Conservation (phyloP, 2,329 filamentous ascomycete species). For the Pseudovirgaria hyperparasitica region DNA sequence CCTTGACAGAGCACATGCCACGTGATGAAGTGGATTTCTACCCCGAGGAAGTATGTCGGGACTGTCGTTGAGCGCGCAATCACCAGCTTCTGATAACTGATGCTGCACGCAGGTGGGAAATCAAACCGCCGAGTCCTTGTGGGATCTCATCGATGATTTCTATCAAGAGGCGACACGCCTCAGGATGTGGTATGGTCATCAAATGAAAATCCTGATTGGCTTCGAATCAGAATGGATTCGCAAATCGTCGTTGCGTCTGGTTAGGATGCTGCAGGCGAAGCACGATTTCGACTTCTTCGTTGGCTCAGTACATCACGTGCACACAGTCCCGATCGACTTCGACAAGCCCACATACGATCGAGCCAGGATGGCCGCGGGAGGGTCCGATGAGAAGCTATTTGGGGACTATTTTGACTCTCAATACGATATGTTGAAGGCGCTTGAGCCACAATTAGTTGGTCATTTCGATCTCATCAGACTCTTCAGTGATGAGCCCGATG, state of each 20-base stretch:
- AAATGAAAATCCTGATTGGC: conserved; percentile 72
- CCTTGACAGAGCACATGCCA: conserved; percentile 91
- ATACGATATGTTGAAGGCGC: conserved; percentile 59
- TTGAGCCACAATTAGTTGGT: conserved; percentile 69
- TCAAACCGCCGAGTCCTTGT: conserved; percentile 19
- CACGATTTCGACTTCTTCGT: conserved; percentile 77
- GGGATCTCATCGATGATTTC: conserved; percentile 54
- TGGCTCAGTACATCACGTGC: conserved; percentile 83
- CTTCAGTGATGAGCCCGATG: conserved; percentile 55
- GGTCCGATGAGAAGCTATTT: conserved; percentile 52
- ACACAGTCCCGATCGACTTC: conserved; percentile 81
- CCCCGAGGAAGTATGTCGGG: conserved; percentile 63
- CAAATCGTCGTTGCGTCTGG: conserved; percentile 46
- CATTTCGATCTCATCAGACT: conserved; percentile 90
- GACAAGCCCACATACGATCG: conserved; percentile 53
- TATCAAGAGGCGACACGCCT: conserved; percentile 63
- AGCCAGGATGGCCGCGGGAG: conserved; percentile 44
- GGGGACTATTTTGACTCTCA: conserved; percentile 83
- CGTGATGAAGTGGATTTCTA: conserved; percentile 71
- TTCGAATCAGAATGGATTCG: conserved; percentile 94
- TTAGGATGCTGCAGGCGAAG: conserved; percentile 44
- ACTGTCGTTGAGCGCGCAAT: neutral
- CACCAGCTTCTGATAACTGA: conserved; percentile 5
- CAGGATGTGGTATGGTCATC: conserved; percentile 51
- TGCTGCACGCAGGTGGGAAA: conserved; percentile 7